Conservation (phyloP, 441 rosid species). For the Francoa sonchifolia region DNA sequence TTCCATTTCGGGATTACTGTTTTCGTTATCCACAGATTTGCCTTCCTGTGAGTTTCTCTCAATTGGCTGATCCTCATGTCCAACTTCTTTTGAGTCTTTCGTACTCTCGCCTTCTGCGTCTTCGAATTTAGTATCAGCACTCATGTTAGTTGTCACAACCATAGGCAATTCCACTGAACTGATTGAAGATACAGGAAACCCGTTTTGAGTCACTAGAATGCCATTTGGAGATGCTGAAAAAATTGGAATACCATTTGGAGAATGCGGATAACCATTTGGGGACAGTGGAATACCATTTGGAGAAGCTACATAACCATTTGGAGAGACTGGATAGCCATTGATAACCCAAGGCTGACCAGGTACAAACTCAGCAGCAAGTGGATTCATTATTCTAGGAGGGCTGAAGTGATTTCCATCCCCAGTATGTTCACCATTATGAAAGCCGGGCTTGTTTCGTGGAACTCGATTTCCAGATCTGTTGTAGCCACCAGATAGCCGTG, state of each 20-base stretch:
- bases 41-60: slow-evolving; percentile 21
- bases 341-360: slow-evolving; percentile 85
- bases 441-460: slow-evolving; percentile 40
- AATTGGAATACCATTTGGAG: slow-evolving; percentile 29
- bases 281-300: slow-evolving; percentile 43
- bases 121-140: slow-evolving; percentile 31
- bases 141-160: slow-evolving; percentile 20
- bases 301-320: slow-evolving; percentile 43
- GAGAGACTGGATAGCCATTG: slow-evolving; percentile 62
- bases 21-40: slow-evolving; percentile 16
- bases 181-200: slow-evolving; percentile 23
- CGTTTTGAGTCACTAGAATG: slow-evolving; percentile 35
- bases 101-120: slow-evolving; percentile 21
- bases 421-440: slow-evolving; percentile 34
- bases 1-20: slow-evolving; percentile 15
- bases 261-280: slow-evolving; percentile 36
- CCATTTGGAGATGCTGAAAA: slow-evolving; percentile 28
- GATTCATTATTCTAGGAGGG: slow-evolving; percentile 62
- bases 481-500: slow-evolving; percentile 70
- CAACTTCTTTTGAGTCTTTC: slow-evolving; percentile 23
- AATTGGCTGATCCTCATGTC: slow-evolving; percentile 22
- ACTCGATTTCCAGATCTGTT: slow-evolving; percentile 59
- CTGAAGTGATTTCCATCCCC: slow-evolving; percentile 42
- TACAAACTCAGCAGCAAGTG: slow-evolving; percentile 67
- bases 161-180: slow-evolving; percentile 28